phyloP scores from a whole-genome alignment of 2,329 filamentous ascomycete species.

The Penicillium sp. region DNA sequence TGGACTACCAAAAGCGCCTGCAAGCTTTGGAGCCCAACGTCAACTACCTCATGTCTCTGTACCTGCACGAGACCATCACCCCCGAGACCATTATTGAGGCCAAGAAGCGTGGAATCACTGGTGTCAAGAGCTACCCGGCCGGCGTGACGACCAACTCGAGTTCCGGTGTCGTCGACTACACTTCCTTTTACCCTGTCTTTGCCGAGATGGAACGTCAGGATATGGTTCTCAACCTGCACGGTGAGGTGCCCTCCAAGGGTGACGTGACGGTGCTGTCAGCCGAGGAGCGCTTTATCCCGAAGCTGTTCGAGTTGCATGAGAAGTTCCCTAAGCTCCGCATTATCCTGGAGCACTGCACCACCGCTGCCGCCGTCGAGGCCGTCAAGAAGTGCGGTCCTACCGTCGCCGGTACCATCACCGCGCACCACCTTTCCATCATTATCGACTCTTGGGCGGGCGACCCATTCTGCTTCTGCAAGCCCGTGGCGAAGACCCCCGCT shows the following conservation, averaged over 20 bases:
- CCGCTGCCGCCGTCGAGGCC: constrained; percentile 76
- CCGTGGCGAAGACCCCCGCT: constrained; percentile 71
- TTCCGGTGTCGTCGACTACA: constrained; percentile 50
- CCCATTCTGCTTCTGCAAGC: constrained; percentile 80
- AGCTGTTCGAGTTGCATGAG: constrained; percentile 71
- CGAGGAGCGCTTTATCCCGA: constrained; percentile 80
- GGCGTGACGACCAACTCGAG: constrained; percentile 64
- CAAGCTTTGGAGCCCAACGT: constrained; percentile 65
- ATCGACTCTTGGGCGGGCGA: constrained; percentile 74
- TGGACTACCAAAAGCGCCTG: constrained; percentile 68
- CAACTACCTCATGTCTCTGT: constrained; percentile 75
- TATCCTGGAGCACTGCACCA: constrained; percentile 84
- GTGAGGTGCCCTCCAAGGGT: constrained; percentile 59
- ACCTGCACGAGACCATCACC: constrained; percentile 66
- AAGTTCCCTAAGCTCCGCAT: constrained; percentile 66
- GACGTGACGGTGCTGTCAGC: constrained; percentile 66
- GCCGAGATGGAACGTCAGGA: constrained; percentile 84
- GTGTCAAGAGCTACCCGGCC: constrained; percentile 56
- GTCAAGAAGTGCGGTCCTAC: constrained; percentile 76
- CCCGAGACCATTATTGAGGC: constrained; percentile 74
- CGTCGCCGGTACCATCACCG: constrained; percentile 74
- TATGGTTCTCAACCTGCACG: constrained; percentile 90
- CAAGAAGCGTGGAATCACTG: constrained; percentile 71
- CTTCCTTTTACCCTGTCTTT: constrained; percentile 65
- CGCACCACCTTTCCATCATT: constrained; percentile 81